These are phyloP conservation scores for Piloderma croceum DNA, from an alignment of 768 basidiomycete species.

Conservation along the genomic window DNA sequence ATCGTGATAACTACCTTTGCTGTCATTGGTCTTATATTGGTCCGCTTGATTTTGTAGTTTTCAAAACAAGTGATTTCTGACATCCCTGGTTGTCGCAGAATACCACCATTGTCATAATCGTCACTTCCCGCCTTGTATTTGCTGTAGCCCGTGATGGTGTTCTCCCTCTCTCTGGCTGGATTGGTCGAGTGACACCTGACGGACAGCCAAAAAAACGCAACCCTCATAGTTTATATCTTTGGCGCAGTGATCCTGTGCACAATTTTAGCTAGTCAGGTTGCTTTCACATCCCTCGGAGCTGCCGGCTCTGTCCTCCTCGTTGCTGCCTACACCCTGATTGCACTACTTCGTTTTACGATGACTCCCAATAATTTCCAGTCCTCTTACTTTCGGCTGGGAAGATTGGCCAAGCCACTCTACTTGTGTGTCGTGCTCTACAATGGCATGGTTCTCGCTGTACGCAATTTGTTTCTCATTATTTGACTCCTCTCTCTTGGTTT, in stretches of 20 bases:
- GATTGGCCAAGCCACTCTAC: too few relatives aligned
- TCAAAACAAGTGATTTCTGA: neutral
- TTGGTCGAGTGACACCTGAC: constrained; percentile 61
- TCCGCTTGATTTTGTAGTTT: constrained; percentile 26
- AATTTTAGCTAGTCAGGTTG: constrained; percentile 84
- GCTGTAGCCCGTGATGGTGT: too few relatives aligned
- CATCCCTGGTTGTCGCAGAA: constrained; percentile 41
- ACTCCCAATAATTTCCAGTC: constrained; percentile 70
- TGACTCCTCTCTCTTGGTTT: too few relatives aligned
- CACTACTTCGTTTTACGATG: constrained; percentile 64
- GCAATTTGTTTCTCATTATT: too few relatives aligned
- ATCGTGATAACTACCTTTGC: constrained; percentile 87
- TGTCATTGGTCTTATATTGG: constrained; percentile 77
- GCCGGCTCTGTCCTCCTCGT: constrained; percentile 84
- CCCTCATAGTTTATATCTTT: constrained; percentile 81
- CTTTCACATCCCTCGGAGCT: constrained; percentile 86
- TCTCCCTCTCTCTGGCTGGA: too few relatives aligned
- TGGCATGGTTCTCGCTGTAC: too few relatives aligned
- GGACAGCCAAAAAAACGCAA: constrained; percentile 80
- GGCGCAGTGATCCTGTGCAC: too few relatives aligned
- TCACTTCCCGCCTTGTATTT: constrained; percentile 82
- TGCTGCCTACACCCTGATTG: constrained; percentile 82
- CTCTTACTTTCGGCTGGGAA: constrained; percentile 71
- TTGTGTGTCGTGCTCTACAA: too few relatives aligned
- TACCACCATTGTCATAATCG: constrained; percentile 82